These are phyloP conservation scores for Geranium brycei DNA, from an alignment of 345 rosid genomes.

Conservation along the genomic window DNA sequence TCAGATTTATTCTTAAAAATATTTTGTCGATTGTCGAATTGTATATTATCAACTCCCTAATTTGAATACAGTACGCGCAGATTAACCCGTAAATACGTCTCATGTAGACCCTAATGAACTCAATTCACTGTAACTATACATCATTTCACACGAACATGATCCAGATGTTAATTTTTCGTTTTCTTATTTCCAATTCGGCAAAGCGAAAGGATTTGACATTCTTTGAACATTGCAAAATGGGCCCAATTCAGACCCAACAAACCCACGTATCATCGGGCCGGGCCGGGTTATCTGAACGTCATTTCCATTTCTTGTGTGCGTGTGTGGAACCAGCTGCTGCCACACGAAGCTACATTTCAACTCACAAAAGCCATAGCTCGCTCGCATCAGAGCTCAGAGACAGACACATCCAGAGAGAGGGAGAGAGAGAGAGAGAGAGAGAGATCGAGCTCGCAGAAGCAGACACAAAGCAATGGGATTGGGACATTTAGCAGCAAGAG, in stretches of 20 bases:
- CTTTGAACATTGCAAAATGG: too few species aligned
- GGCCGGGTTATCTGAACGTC: neutral
- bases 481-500: slow-evolving; percentile 64
- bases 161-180: too few species aligned
- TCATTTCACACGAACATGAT: too few species aligned
- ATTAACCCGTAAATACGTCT: too few species aligned
- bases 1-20: too few species aligned
- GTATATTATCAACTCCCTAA: too few species aligned
- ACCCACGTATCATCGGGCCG: neutral
- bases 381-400: neutral
- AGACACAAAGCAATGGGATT: slow-evolving; percentile 39
- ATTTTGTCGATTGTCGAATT: too few species aligned
- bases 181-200: too few species aligned
- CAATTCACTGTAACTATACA: too few species aligned
- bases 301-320: neutral
- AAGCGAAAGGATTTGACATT: too few species aligned
- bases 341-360: neutral
- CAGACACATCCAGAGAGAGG: neutral
- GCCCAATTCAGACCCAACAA: neutral
- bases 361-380: neutral
- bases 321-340: neutral
- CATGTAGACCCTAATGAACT: too few species aligned
- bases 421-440: neutral
- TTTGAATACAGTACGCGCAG: too few species aligned
- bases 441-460: neutral